Evolutionary conservation across 208 protist genomes (phyloP), one percentile per base, ranked within the genome.

Genomic region (Trypanosoma congolense): DNA sequence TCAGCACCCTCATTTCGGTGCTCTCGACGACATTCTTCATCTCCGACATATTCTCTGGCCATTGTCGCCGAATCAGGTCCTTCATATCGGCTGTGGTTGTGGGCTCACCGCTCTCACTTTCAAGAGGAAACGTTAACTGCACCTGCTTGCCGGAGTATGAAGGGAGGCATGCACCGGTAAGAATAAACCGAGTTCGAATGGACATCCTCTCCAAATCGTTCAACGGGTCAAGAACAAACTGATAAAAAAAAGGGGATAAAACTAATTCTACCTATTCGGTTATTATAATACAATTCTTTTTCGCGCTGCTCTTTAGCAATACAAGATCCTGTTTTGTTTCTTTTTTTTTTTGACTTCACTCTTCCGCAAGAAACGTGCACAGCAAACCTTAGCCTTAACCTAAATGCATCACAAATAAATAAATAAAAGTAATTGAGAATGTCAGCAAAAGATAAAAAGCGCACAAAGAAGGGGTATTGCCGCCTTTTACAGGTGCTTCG

Each of bases 131-230:
- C 16, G 59, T 41, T 46, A 80, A 35, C 48, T 81, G 67, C 35
- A 92, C 59, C n/a, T 83, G 78, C 19, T 67, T 44, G 2, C 84
- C 84, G 26, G 76, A 83, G 59, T 87, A 92, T 28, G 56, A 49
- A 0, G 58, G 40, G 50, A 73, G 58, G 53, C 80, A 92, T 4
- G 80, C 75, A 1, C 80, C 84, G 12, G 72, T 92, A 40, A 92
- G 48, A 12, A 92, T 65, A 63, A 87, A 82, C n/a, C 75, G 75
- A 21, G 89, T 60, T 42, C 66, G 67, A 36, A 87, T 56, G 31
- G 55, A 54, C 1, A 68, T 61, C 2, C 25, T 26, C 3, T 47
- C 12, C 10, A 60, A 22, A 25, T n/a, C n/a, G 9, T 16, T 47
- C n/a, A 66, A 63, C 22, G 6, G 33, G 24, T 28, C 21, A 9